Evolutionary conservation across 1,139 yeast genomes (phyloP).

Genomic region (Pneumocystis jirovecii): DNA sequence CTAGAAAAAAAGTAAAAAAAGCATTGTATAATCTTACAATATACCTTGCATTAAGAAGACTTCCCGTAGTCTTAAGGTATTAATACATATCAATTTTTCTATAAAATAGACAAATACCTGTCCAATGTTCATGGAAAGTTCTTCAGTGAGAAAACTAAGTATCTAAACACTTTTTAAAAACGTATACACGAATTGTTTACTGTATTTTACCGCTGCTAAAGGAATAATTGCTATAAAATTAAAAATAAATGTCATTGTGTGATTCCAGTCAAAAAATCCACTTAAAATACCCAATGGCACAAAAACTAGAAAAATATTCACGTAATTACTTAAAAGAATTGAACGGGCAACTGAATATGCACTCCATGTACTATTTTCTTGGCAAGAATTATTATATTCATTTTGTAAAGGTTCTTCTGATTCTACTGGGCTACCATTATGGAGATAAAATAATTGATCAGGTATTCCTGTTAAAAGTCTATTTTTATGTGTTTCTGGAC

Average conservation of each 20-base stretch:
- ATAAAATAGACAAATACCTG: slow-evolving; percentile 73
- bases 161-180: slow-evolving; percentile 1
- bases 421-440: neutral
- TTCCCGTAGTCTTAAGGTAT: neutral
- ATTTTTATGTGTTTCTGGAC: neutral
- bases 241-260: slow-evolving; percentile 49
- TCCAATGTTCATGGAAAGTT: slow-evolving; percentile 72
- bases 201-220: slow-evolving; percentile 43
- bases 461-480: neutral
- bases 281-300: slow-evolving; percentile 79
- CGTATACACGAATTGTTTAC: slow-evolving; percentile 38
- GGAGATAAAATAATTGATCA: neutral
- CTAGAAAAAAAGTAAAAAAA: neutral
- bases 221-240: slow-evolving; percentile 89
- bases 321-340: slow-evolving; percentile 51
- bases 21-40: neutral
- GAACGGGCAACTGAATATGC: slow-evolving; percentile 5
- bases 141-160: slow-evolving; percentile 69
- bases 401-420: neutral
- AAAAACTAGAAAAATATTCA: slow-evolving; percentile 60
- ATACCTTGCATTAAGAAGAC: neutral
- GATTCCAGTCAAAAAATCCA: slow-evolving; percentile 43
- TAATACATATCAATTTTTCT: slow-evolving; percentile 31
- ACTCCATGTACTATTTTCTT: neutral
- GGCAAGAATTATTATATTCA: neutral